Evolutionary conservation across 1,284 basidiomycete species (phyloP).

Genomic region (Moniliophthora roreri): DNA sequence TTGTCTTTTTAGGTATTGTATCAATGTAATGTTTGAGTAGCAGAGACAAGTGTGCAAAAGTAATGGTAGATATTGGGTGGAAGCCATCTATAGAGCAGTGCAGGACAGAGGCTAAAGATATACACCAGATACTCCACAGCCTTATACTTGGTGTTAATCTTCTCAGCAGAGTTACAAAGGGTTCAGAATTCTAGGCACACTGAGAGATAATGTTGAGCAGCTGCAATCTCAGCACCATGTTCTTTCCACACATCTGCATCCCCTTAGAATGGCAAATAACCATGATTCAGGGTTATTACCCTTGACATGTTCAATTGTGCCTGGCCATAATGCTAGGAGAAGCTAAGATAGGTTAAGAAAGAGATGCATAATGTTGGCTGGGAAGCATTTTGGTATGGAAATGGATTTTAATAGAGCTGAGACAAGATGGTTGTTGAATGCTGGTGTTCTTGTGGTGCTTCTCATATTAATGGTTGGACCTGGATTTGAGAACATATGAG

Average conservation of each 20-base stretch:
- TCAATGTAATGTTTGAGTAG: slow-evolving; percentile 15
- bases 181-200: slow-evolving; percentile 21
- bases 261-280: slow-evolving; percentile 22
- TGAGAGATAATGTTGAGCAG: slow-evolving; percentile 16
- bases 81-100: slow-evolving; percentile 19
- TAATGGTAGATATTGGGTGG: slow-evolving; percentile 19
- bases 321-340: slow-evolving; percentile 23
- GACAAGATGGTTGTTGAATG: neutral
- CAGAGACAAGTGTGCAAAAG: slow-evolving; percentile 21
- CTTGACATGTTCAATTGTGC: neutral
- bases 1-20: slow-evolving; percentile 14
- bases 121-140: slow-evolving; percentile 23
- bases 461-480: neutral
- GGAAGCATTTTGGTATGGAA: slow-evolving; percentile 13
- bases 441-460: neutral
- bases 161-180: slow-evolving; percentile 26
- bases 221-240: neutral
- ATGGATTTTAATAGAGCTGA: neutral
- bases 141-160: slow-evolving; percentile 27
- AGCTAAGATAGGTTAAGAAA: slow-evolving; percentile 27
- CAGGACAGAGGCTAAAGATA: slow-evolving; percentile 22
- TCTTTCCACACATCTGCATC: slow-evolving; percentile 11
- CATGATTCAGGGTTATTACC: slow-evolving; percentile 12
- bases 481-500: neutral
- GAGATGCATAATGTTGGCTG: slow-evolving; percentile 29